Evolutionary conservation across 129 eudicot species (phyloP), one percentile per base, ranked within the genome.

Genomic region (Flaveria bidentis): DNA sequence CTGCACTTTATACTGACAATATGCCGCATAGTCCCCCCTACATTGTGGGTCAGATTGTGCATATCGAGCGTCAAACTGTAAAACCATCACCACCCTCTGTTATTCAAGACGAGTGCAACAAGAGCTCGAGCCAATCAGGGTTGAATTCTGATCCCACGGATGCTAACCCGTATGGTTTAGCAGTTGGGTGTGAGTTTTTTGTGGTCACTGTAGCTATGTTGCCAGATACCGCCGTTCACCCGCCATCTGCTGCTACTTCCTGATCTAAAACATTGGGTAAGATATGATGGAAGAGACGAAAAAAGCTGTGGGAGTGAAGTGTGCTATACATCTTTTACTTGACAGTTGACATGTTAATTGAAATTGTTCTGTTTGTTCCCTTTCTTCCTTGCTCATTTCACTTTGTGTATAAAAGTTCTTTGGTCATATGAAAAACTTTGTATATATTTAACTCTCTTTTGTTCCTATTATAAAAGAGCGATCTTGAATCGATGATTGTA

Each of bases 201-300:
- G 76, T 92, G 81, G 96, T 92, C 73, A 92, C 96, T 41, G 85
- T 90, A 67, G 96, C 96, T 28, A 92, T 92, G 96, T 85, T 92
- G 67, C 96, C 96, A 23, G 94, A 86, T 45, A 82, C 92, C 72
- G 72, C 83, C 67, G 49, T 84, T 79, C 90, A 78, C 81, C 85
- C 87, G 72, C 82, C 84, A 56, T 80, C 91, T 78, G 58, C 92
- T 39, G 73, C 80, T 64, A 63, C 80, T 87, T 92, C 98, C 90
- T 89, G 96, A 90, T 89, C 96, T 85, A 58, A 53, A 67, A 61
- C 33, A 13, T 55, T 71, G 0, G 20, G 52, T 18, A 67, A 64
- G 83, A 82, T 68, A 84, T 92, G 98, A 92, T 82, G 98, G 98
- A 90, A 92, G 98, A 84, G 82, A 67, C 26, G 61, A 61, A 56